Evolutionary conservation across 2,329 filamentous ascomycete genomes (phyloP).

Genomic region (Diaporthe capsici): DNA sequence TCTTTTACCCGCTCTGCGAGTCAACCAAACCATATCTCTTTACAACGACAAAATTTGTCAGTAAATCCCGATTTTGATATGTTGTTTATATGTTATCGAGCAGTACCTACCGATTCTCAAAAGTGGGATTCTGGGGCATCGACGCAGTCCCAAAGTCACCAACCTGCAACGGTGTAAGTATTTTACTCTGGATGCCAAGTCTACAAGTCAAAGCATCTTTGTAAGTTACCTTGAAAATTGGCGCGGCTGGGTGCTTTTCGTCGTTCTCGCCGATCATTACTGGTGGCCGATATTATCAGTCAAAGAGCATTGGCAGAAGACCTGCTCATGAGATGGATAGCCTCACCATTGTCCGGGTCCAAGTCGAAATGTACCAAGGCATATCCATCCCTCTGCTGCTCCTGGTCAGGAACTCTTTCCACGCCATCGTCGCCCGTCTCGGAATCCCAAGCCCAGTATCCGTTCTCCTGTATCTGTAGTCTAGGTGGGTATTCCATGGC

Average conservation of each 20-base stretch:
- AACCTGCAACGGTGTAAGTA: background rate
- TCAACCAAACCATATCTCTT: background rate
- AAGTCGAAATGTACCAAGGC: conserved; percentile 21
- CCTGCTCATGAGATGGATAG: too few species aligned
- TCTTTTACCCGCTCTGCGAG: background rate
- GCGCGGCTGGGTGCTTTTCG: background rate
- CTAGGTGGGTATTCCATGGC: conserved; percentile 19
- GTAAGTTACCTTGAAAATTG: conserved; percentile 10
- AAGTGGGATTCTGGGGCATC: background rate
- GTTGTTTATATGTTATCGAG: too few species aligned
- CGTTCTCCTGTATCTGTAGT: background rate
- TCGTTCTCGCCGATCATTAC: conserved; percentile 3
- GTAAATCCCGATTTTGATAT: background rate
- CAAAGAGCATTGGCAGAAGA: background rate
- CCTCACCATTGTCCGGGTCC: conserved; percentile 9
- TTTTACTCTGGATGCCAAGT: background rate
- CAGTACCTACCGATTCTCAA: background rate
- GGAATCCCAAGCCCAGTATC: background rate
- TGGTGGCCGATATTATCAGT: background rate
- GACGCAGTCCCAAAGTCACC: background rate
- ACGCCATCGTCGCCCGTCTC: background rate
- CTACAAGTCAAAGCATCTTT: background rate
- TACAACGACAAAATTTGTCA: background rate
- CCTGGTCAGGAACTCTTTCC: background rate
- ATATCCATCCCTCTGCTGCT: background rate